Evolutionary conservation across 1,284 basidiomycete genomes (phyloP), one percentile per base, ranked within the genome.

Genomic region (Phellopilus nigrolimitatus): DNA sequence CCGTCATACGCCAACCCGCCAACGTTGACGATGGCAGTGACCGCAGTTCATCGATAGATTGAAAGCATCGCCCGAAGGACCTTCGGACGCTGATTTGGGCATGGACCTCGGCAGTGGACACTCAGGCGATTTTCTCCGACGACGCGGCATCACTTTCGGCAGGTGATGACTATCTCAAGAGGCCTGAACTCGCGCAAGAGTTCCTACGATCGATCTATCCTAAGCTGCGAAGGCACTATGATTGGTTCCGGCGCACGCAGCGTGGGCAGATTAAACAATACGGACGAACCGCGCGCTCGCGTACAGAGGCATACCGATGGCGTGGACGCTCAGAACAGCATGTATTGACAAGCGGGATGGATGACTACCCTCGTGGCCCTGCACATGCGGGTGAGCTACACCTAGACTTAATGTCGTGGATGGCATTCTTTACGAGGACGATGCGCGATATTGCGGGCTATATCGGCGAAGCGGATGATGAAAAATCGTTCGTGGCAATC

Each of bases 171-270:
- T 78, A 82, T 59, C 66, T 90, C 28, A 66, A 76, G 52, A 71
- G 79, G 37, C 79, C 79, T 1, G 72, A 79, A 17, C 71, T 84
- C 8, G 86, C 87, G 0, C 69, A 81, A 3, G 63, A 71, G 1
- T 95, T 84, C 69, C 75, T 97, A 42, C 78, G 73, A 42, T 83
- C 82, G 3, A 89, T 97, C 54, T 97, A 97, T 63, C 70, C 73
- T 22, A 85, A 89, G 3, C 75, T 97, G 10, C 89, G 88, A 59
- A 78, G 88, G 15, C 95, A 97, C 66, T 97, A 97, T 64, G 83
- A 91, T 53, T 97, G 94, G 94, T 97, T 97, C 79, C 80, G 92
- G 24, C 82, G 84, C 46, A 95, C 94, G 2, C 94, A 97, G 67
- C 81, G 88, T 7, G 92, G 92, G 7, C 91, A 95, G 65, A 89